Evolutionary conservation across 2,329 filamentous ascomycete genomes (phyloP), one percentile per base, ranked within the genome.

Genomic region (Ceratocystis cacaofunesta): DNA sequence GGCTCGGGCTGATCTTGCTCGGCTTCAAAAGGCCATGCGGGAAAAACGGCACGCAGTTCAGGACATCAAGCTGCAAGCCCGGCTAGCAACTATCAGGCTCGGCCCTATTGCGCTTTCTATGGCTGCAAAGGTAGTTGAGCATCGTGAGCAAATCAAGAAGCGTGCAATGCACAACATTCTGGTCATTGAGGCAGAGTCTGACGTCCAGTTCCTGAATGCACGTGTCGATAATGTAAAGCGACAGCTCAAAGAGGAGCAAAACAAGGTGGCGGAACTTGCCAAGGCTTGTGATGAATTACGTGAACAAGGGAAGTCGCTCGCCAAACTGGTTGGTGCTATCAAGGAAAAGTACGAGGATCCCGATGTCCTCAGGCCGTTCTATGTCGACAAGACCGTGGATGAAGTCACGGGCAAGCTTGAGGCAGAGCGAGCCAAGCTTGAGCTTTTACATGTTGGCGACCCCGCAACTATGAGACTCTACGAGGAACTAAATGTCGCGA

Each of bases 161-260:
- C 52, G 22, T 19, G 50, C 46, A 28, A 48, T 61, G n/a, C 57
- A 64, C 1, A 82, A 89, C 69, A 79, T 96, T 57, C 80, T 85
- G 68, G 76, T 82, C 0, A 82, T 95, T 36, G 94, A 99, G 77
- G 92, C 90, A 1, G 74, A 79, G n/a, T 96, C 91, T 0, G 94
- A 99, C 71, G 74, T 88, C 2, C 79, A 84, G 57, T 82, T 82
- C 5, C 78, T 96, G n/a, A 82, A 83, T 70, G 77, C 78, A 17
- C 85, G 85, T 66, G 90, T 90, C 70, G 70, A 74, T 7, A 78
- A 83, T 61, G 83, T 90, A 66, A 78, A 80, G 65, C 72, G 77
- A 52, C 74, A 75, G 55, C 76, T 88, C 3, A 77, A 81, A 25
- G 72, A 75, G 8, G 79, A 78, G 69, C 75, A 76, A 67, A 69